Evolutionary conservation across 352 stramenopile genomes (phyloP).

Genomic region (Globisporangium yorkense): DNA sequence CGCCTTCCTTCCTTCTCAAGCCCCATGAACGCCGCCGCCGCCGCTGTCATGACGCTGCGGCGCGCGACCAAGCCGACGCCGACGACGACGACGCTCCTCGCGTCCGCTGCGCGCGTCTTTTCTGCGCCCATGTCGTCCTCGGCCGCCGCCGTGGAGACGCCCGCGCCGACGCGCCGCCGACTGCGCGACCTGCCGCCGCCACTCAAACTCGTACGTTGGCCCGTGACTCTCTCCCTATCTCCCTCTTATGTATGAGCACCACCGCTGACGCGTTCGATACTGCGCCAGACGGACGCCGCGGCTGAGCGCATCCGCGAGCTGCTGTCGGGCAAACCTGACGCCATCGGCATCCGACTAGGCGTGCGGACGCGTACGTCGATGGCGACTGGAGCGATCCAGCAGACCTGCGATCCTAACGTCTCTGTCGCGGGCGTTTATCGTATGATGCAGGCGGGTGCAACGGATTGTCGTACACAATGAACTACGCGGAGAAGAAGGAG

Average conservation of each 20-base stretch:
- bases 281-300: conserved; percentile 77
- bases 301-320: conserved; percentile 85
- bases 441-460: conserved; percentile 91
- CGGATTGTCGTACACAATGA: conserved; percentile 98
- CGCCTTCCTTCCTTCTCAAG: no score
- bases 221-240: conserved; percentile 1
- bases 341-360: conserved; percentile 94
- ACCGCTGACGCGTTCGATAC: neutral
- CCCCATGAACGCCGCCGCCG: neutral
- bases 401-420: neutral
- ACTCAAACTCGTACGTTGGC: conserved; percentile 56
- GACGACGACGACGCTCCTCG: neutral
- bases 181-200: conserved; percentile 65
- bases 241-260: no score
- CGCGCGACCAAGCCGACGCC: neutral
- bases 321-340: conserved; percentile 77
- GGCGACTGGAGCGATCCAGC: neutral
- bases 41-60: neutral
- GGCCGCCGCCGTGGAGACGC: conserved; percentile 31
- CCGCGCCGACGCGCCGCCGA: conserved; percentile 34
- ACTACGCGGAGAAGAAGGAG: conserved; percentile 96
- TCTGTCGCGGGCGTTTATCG: neutral
- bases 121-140: conserved; percentile 19
- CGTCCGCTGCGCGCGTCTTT: conserved; percentile 3
- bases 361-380: conserved; percentile 87